Conservation (phyloP, 176 grass and related monocot species). For the Aechmea fasciata region DNA sequence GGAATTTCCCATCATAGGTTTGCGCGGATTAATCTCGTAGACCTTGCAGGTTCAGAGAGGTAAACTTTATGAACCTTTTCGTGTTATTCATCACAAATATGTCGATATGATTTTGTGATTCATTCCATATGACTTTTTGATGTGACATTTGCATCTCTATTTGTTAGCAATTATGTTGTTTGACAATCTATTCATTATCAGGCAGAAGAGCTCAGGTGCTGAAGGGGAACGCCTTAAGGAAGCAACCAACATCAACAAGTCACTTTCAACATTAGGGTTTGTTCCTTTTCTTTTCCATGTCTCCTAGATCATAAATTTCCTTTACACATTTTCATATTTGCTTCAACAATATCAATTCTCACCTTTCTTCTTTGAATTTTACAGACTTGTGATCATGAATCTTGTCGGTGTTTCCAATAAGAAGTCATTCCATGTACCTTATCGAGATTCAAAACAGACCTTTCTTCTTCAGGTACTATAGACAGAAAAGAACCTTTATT, state of each 20-base stretch:
- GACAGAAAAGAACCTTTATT: background rate
- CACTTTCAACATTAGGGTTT: conserved; percentile 91
- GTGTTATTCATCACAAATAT: background rate
- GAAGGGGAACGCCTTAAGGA: conserved; percentile 97
- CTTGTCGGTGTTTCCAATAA: conserved; percentile 84
- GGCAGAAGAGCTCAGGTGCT: conserved; percentile 99
- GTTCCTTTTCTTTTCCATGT: conserved; percentile 22
- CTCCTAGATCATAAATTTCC: background rate
- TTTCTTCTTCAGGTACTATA: conserved; percentile 96
- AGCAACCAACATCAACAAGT: conserved; percentile 97
- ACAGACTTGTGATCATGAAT: conserved; percentile 94
- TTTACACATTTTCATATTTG: background rate
- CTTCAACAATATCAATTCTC: background rate
- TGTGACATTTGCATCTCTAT: too few species aligned
- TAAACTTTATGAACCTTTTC: conserved; percentile 16
- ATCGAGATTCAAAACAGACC: conserved; percentile 95
- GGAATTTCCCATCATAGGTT: conserved; percentile 86
- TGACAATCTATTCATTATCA: conserved; percentile 14
- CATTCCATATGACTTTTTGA: too few species aligned
- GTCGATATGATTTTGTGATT: too few species aligned
- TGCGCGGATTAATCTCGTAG: conserved; percentile 93
- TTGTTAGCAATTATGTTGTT: too few species aligned
- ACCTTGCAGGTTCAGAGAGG: conserved; percentile 95
- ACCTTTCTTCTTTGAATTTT: conserved; percentile 12
- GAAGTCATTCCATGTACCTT: conserved; percentile 88